phyloP scores from a whole-genome alignment of 352 stramenopile genomes.

The Phytophthora megakarya region DNA sequence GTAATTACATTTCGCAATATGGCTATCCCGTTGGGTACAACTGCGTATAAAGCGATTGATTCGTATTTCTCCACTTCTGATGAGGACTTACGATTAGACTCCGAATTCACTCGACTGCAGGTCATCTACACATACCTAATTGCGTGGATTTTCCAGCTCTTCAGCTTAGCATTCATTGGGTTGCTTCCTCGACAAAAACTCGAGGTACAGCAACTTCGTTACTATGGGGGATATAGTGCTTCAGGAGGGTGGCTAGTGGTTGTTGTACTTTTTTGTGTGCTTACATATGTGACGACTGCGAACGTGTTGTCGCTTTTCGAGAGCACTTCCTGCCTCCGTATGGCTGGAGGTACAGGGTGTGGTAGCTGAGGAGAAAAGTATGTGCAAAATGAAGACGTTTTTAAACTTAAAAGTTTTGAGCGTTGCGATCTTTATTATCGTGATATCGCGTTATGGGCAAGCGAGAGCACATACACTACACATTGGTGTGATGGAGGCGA shows the following conservation, averaged over 20 bases:
- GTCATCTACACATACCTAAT: slow-evolving; percentile 59
- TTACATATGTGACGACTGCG: slow-evolving; percentile 49
- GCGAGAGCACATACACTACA: too few species aligned
- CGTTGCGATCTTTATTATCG: too few species aligned
- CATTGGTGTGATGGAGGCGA: too few species aligned
- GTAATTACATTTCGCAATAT: slow-evolving; percentile 71
- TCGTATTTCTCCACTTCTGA: slow-evolving; percentile 48
- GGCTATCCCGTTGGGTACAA: slow-evolving; percentile 49
- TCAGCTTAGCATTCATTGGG: slow-evolving; percentile 47
- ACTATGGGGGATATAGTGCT: slow-evolving; percentile 63
- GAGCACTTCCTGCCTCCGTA: slow-evolving; percentile 63
- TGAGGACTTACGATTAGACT: slow-evolving; percentile 32
- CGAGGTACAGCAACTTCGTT: slow-evolving; percentile 66
- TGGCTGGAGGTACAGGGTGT: slow-evolving; percentile 67
- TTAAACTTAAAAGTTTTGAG: too few species aligned
- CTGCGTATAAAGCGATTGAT: slow-evolving; percentile 48
- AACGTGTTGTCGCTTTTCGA: slow-evolving; percentile 56
- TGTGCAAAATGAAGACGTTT: neutral
- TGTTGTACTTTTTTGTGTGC: slow-evolving; percentile 34
- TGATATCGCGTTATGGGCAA: too few species aligned
- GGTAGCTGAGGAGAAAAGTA: neutral
- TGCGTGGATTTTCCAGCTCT: slow-evolving; percentile 51
- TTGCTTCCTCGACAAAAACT: slow-evolving; percentile 64
- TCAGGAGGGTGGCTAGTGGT: slow-evolving; percentile 49
- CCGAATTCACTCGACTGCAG: slow-evolving; percentile 38